Base-by-base conservation (phyloP, 176 grass and related monocot species). In the Typha latifolia region DNA sequence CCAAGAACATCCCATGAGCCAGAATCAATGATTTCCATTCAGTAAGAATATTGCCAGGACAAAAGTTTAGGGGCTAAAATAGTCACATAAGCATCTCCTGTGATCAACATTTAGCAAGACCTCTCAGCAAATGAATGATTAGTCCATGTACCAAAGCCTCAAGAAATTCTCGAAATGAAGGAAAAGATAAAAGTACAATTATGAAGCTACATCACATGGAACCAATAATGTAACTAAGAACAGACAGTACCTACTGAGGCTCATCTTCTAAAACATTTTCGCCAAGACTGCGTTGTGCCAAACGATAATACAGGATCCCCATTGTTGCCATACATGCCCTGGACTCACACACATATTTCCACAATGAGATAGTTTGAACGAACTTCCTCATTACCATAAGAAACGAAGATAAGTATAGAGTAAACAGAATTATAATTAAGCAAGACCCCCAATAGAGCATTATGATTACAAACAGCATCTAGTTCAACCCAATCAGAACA, bases 291-390 rank as follows among this genome's bases (percentile, higher is more conserved):
- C 85, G 82, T 59, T 90, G 88, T 47, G 89, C 77, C 89, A 97
- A 84, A 59, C 75, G 81, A 73, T 97, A 97, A 70, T 97, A 97
- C 47, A 97, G 79, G 68, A 97, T 90, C 31, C 79, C 89, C 94
- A 97, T 97, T 3, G 94, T 97, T 75, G 78, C 81, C 82, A 97
- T 74, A 82, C 94, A 97, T 80, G 89, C 94, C 83, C 94, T 97
- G 83, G 31, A 82, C 56, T 72, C 34, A 74, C 23, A 84, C 29
- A 61, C 48, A 66, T 71, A 47, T 82, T 16, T 66, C 20, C 22
- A 47, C 32, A 13, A 68, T 79, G 59, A 82, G 51, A 29, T 32
- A 16, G n/a, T 57, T 18, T 15, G 10, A 18, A 57, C 9, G 4
- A 37, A 8, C 34, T 37, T 37, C 2, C 34, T 37, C 34, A 43